phyloP scores from a whole-genome alignment of 257 asterid genomes.

The Leonotis leonurus region DNA sequence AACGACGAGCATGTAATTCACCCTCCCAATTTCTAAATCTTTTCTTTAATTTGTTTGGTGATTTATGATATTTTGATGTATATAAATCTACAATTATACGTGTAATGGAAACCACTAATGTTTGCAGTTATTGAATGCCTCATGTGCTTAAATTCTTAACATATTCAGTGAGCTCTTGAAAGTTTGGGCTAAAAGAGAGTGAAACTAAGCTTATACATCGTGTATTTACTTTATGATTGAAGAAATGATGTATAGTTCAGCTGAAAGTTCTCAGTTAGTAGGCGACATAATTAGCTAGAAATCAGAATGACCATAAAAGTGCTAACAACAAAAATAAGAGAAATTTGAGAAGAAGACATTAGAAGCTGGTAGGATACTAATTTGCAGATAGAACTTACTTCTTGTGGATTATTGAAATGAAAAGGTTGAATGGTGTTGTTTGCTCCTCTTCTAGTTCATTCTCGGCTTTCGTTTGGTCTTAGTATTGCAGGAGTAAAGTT shows the following conservation, averaged over 20 bases:
- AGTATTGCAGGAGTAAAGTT: no score
- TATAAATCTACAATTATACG: neutral
- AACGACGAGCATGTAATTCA: no score
- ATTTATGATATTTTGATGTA: neutral
- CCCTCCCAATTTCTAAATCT: no score
- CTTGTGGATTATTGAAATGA: no score
- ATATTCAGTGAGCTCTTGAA: neutral
- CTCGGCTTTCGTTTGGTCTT: no score
- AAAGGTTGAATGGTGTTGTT: no score
- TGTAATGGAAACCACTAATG: neutral
- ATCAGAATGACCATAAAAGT: neutral
- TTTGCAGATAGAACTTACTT: slow-evolving; percentile 36
- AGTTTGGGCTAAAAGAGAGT: no score
- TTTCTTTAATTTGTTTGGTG: no score
- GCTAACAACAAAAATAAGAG: neutral
- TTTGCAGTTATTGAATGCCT: neutral
- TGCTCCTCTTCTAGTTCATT: no score
- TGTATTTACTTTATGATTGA: neutral
- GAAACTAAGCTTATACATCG: neutral
- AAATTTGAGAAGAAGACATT: neutral
- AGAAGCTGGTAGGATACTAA: neutral
- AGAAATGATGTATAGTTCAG: no score
- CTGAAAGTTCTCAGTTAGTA: neutral
- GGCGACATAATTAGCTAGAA: neutral
- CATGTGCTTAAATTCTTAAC: neutral